These are phyloP conservation scores for Diplogelasinospora grovesii DNA, from an alignment of 495 filamentous ascomycete genomes.

Conservation along the genomic window DNA sequence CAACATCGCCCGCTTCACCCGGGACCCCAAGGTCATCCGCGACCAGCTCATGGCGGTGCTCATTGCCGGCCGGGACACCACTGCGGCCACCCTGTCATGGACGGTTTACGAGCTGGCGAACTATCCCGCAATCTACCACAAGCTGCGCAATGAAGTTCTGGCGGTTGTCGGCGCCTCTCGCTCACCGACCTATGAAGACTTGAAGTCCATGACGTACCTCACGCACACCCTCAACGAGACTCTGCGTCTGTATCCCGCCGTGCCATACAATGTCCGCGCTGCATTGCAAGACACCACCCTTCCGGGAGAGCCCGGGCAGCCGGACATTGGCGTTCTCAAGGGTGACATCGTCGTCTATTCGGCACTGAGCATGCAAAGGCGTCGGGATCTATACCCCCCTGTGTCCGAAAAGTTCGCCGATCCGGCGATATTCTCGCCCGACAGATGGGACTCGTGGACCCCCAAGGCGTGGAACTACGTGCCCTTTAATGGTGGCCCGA, in stretches of 20 bases:
- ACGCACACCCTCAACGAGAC: slow-evolving; percentile 39
- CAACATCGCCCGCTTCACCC: slow-evolving; percentile 36
- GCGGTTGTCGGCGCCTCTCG: slow-evolving; percentile 19
- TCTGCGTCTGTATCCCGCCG: slow-evolving; percentile 44
- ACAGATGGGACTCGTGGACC: slow-evolving; percentile 48
- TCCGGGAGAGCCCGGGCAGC: slow-evolving; percentile 16
- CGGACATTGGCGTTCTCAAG: slow-evolving; percentile 25
- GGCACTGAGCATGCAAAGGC: slow-evolving; percentile 46
- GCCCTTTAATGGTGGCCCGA: slow-evolving; percentile 55
- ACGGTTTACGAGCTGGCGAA: slow-evolving; percentile 46
- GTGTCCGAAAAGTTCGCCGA: slow-evolving; percentile 33
- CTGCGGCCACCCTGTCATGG: slow-evolving; percentile 50
- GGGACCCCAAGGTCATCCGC: slow-evolving; percentile 45
- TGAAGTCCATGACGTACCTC: slow-evolving; percentile 34
- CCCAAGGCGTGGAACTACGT: slow-evolving; percentile 56
- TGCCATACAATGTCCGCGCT: slow-evolving; percentile 44
- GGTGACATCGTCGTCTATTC: slow-evolving; percentile 40
- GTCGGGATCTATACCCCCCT: slow-evolving; percentile 43
- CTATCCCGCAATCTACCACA: slow-evolving; percentile 40
- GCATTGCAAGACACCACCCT: slow-evolving; percentile 34
- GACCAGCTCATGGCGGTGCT: slow-evolving; percentile 54
- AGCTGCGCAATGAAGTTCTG: slow-evolving; percentile 38
- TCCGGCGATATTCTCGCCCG: slow-evolving; percentile 46
- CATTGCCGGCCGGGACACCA: slow-evolving; percentile 58
- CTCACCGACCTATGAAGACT: slow-evolving; percentile 31